Conservation (phyloP, 116 monocot genomes). For the Iris pallida region DNA sequence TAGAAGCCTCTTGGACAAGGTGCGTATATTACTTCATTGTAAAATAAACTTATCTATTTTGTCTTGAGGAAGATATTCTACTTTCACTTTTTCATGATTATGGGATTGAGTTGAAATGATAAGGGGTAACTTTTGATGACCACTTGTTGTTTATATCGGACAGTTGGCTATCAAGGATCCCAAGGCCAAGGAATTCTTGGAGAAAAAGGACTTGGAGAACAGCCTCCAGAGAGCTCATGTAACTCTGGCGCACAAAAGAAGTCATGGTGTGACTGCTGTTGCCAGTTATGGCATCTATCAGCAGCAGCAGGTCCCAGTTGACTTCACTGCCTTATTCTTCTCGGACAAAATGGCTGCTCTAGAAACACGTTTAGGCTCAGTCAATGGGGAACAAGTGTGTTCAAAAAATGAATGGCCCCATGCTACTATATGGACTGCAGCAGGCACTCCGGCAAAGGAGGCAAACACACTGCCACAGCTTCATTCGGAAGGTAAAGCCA, state of each 20-base stretch:
- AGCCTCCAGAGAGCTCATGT: constrained; percentile 67
- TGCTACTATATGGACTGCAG: constrained; percentile 74
- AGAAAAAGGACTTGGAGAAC: constrained; percentile 35
- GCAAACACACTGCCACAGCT: constrained; percentile 64
- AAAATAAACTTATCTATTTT: no score
- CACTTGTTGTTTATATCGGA: background rate
- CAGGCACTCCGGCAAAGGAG: constrained; percentile 56
- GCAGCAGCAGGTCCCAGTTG: constrained; percentile 56
- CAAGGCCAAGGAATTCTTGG: constrained; percentile 33
- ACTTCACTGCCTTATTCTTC: constrained; percentile 66
- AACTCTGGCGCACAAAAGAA: constrained; percentile 92
- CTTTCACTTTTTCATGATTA: background rate
- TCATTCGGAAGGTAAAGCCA: constrained; percentile 65
- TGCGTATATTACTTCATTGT: background rate
- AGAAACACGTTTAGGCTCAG: constrained; percentile 54
- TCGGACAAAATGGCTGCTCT: constrained; percentile 77
- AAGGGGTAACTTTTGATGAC: no score
- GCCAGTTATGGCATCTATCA: constrained; percentile 61
- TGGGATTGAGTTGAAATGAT: background rate
- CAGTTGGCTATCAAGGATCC: constrained; percentile 54
- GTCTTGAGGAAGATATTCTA: background rate
- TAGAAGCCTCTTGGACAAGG: constrained; percentile 44
- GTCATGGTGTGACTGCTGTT: constrained; percentile 76
- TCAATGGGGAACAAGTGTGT: constrained; percentile 56
- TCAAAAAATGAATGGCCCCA: constrained; percentile 93